Conservation (phyloP, 371 early-diverging fungal genomes). For the Rhizopus delemar region DNA sequence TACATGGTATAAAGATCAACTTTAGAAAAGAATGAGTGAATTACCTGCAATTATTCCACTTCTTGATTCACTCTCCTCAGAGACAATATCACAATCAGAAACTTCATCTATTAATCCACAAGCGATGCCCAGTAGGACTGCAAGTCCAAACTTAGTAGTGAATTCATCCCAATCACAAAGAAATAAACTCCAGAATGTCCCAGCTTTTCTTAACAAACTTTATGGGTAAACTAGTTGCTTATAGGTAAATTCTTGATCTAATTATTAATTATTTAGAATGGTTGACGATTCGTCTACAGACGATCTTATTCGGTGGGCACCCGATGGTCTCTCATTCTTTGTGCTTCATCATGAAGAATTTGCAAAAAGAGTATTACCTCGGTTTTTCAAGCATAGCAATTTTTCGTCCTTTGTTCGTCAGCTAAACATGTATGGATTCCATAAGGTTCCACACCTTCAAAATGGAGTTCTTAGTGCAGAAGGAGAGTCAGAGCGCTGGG, state of each 20-base stretch:
- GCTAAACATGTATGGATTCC: slow-evolving; percentile 91
- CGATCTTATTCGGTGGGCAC: slow-evolving; percentile 77
- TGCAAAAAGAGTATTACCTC: slow-evolving; percentile 82
- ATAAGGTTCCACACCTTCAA: slow-evolving; percentile 81
- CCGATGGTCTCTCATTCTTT: slow-evolving; percentile 74
- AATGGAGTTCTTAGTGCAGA: slow-evolving; percentile 72
- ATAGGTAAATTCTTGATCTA: not conserved
- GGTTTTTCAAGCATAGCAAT: slow-evolving; percentile 92
- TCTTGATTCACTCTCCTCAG: slow-evolving; percentile 1
- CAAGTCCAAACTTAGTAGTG: slow-evolving; percentile 22
- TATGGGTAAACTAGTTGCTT: slow-evolving; percentile 61
- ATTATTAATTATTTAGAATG: slow-evolving; percentile 46
- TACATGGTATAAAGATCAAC: not conserved
- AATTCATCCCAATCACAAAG: slow-evolving; percentile 31
- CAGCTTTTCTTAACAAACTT: slow-evolving; percentile 87
- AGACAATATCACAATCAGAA: not conserved
- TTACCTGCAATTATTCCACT: not conserved
- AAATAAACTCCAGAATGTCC: slow-evolving; percentile 64
- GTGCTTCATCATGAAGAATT: slow-evolving; percentile 76
- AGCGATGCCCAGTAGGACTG: not conserved
- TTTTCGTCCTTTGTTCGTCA: slow-evolving; percentile 94
- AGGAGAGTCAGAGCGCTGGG: slow-evolving; percentile 64
- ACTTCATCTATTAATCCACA: not conserved
- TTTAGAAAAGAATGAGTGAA: not conserved
- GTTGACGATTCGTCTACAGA: slow-evolving; percentile 70